Conservation (phyloP, 495 filamentous ascomycete species). For the Amphirosellinia nigrospora region DNA sequence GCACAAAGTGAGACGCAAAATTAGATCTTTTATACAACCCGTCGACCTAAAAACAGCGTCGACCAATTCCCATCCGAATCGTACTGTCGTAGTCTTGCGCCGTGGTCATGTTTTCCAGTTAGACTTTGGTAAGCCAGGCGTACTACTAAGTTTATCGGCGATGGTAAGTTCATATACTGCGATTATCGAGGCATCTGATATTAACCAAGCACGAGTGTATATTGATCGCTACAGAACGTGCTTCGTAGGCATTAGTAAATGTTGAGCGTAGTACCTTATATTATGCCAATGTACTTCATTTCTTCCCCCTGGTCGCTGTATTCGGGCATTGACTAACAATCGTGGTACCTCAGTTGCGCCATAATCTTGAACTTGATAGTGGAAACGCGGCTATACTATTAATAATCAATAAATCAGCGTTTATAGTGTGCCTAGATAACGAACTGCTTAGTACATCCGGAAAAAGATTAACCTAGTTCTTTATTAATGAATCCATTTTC, state of each 20-base stretch:
- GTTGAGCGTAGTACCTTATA: too few species aligned
- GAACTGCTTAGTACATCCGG: background rate
- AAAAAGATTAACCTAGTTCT: constrained; percentile 2
- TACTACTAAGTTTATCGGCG: too few species aligned
- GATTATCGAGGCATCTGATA: background rate
- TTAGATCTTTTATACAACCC: constrained; percentile 16
- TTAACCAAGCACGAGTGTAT: background rate
- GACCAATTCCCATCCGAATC: background rate
- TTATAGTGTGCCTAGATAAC: constrained; percentile 16
- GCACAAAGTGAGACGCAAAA: background rate
- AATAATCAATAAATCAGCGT: background rate
- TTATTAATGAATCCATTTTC: constrained; percentile 6
- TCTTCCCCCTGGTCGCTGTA: too few species aligned
- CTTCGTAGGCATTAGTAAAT: constrained; percentile 10
- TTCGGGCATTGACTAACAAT: background rate
- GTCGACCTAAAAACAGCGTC: background rate
- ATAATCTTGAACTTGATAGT: background rate
- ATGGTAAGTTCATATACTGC: background rate
- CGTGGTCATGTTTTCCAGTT: constrained; percentile 13
- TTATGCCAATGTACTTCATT: too few species aligned
- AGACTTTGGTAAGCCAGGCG: background rate
- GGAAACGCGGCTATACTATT: background rate
- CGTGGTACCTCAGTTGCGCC: background rate
- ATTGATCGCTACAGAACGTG: background rate
- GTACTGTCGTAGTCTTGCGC: constrained; percentile 9